Base-by-base conservation (phyloP, 495 filamentous ascomycete species). In the Neurospora sp. region DNA sequence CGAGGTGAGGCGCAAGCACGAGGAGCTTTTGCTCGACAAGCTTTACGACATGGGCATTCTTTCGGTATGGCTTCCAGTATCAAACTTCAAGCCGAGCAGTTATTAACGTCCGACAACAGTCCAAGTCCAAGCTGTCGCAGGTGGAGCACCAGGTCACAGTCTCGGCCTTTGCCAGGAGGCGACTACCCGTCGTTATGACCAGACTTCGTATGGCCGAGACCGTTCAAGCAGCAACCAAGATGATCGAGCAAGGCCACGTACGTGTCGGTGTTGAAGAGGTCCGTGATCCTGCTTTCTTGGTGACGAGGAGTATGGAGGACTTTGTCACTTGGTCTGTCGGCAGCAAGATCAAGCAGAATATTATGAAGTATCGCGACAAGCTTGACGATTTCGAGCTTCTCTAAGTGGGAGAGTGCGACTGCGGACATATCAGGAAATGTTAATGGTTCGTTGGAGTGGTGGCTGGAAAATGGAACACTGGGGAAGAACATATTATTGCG, bases 281-380 rank as follows among this genome's bases (percentile, higher is more conserved):
- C 31, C 95, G 90, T 18, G 96, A 99, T 81, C 89, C 94, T 10
- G 91, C 91, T 0, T 93, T 88, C 76, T 82, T 93, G 69, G 91
- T 94, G 18, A 91, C 89, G 39, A 83, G 91, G 73, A 93, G 90
- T 76, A 92, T 97, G 90, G 96, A 98, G 83, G 96, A 99, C 81
- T 98, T 95, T 73, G 91, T 99, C 35, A 98, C 96, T 4, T 99
- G 96, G 96, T 92, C 95, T 39, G 93, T 96, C 75, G 92, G 91
- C 70, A 94, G 92, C 80, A 98, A 97, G 92, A 97, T 98, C 83
- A 97, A 96, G 90, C 86, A 91, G 78, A 95, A 91, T 76, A 94
- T 98, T 72, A 88, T 97, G 89, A 90, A 90, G 79, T 99, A 98
- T 80, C 89, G 94, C 73, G 93, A 97, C 81, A 93, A 97, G 83